These are phyloP conservation scores for Septoria petroselini DNA, from an alignment of 2,329 filamentous ascomycete genomes.

Conservation along the genomic window DNA sequence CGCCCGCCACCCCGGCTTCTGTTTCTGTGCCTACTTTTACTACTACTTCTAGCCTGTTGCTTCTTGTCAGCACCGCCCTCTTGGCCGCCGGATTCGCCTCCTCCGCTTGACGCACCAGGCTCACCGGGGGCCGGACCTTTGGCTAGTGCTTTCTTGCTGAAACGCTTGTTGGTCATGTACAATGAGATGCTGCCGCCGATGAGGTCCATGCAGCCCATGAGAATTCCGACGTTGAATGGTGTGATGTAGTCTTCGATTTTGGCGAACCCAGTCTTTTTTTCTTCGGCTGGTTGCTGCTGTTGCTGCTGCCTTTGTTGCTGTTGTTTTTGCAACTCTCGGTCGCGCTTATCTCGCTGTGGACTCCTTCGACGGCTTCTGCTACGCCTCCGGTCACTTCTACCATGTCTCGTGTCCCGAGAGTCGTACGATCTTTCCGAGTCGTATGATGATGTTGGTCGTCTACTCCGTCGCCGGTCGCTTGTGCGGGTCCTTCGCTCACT, in stretches of 20 bases:
- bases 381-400: constrained; percentile 9
- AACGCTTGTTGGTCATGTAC: constrained; percentile 24
- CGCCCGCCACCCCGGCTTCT: constrained; percentile 3
- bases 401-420: background rate
- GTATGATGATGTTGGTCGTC: constrained; percentile 8
- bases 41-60: constrained; percentile 6
- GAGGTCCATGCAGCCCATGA: constrained; percentile 25
- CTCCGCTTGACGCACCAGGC: constrained; percentile 10
- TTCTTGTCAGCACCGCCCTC: constrained; percentile 11
- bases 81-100: constrained; percentile 2
- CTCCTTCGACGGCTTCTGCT: constrained; percentile 12
- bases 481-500: constrained; percentile 4
- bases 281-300: constrained; percentile 8
- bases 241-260: constrained; percentile 19
- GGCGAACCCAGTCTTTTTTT: constrained; percentile 11
- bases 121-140: constrained; percentile 13
- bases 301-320: constrained; percentile 14
- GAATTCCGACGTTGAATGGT: constrained; percentile 21
- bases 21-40: too few species aligned
- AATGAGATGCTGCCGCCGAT: constrained; percentile 20
- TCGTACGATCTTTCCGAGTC: constrained; percentile 16
- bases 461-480: constrained; percentile 2
- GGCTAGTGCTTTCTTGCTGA: constrained; percentile 20
- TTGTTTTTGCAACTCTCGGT: constrained; percentile 10
- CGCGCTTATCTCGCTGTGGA: constrained; percentile 4